phyloP scores from a whole-genome alignment of 257 asterid species.

The Fraxinus americana region DNA sequence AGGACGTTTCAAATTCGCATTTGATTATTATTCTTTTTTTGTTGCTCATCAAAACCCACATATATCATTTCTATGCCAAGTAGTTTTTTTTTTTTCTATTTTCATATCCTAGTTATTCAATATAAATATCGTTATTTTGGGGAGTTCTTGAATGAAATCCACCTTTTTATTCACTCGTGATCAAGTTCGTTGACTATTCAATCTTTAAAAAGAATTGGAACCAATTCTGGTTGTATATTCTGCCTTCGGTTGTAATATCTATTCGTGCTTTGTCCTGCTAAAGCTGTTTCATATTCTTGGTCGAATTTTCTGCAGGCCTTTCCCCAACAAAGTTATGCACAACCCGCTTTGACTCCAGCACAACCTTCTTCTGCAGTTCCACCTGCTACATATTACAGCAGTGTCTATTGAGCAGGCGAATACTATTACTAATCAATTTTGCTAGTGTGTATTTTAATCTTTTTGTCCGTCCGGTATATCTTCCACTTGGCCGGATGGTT shows the following conservation, averaged over 20 bases:
- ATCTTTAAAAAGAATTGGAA: background rate
- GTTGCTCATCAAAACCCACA: too few species aligned
- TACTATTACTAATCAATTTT: conserved; percentile 28
- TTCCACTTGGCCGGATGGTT: conserved; percentile 12
- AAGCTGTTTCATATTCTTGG: background rate
- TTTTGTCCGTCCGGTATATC: conserved; percentile 15
- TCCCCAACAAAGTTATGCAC: conserved; percentile 69
- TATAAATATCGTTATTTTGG: background rate
- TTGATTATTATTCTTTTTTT: too few species aligned
- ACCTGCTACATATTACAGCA: conserved; percentile 58
- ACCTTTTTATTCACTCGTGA: background rate
- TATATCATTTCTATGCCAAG: background rate
- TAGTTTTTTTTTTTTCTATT: too few species aligned
- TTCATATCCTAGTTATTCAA: too few species aligned
- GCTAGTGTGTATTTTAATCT: conserved; percentile 37
- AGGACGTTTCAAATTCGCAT: background rate
- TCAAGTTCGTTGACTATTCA: too few species aligned
- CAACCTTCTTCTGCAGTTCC: conserved; percentile 57
- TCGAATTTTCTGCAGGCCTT: conserved; percentile 41
- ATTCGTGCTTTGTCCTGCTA: background rate
- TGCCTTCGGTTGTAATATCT: too few species aligned
- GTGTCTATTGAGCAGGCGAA: conserved; percentile 56
- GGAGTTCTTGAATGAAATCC: background rate
- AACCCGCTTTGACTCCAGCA: conserved; percentile 61
- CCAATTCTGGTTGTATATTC: background rate